Base-by-base conservation (phyloP, 225 moss, liverwort and hornwort genomes). In the Polytrichum commune region DNA sequence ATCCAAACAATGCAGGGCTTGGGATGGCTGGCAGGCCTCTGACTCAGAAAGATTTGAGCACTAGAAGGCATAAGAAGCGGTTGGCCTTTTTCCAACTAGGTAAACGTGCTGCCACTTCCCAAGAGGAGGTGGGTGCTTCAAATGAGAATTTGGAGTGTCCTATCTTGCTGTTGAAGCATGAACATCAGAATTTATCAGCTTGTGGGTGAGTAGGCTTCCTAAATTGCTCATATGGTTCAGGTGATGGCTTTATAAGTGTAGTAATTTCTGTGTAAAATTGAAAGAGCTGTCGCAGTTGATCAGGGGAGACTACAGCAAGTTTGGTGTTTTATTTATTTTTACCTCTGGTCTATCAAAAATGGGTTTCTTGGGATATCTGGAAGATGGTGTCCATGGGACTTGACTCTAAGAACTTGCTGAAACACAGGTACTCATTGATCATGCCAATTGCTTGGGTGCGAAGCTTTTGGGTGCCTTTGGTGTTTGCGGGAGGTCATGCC, bases 401-500 rank as follows among this genome's bases (percentile, higher is more conserved):
- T 32, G 32, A 32, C 46, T 38, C 38, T 46, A 46, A 46, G 16
- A 66, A 66, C 20, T 64, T 28, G 19, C 65, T 9, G 66, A n/a
- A 27, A 62, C 79, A 82, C 87, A 99, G 98, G 68, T 90, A 90
- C 90, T 93, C 95, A 13, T 73, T 99, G 22, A 81, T 99, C 54
- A 27, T 99, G 72, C 98, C 98, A 27, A 77, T 89, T 55, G 86
- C 76, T 63, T 99, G 98, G 98, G 89, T 90, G 67, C 91, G 92
- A 56, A 91, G 91, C 18, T 99, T 99, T 67, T 99, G 95, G 98
- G 87, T 93, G 57, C 98, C 95, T 60, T 76, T 95, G 83, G 87
- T 99, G 60, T 95, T 95, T 77, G 98, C 93, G 55, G 98, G 98
- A 79, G 98, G 98, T 61, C 98, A 74, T 65, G 98, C 80, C 62